Evolutionary conservation across 345 rosid species (phyloP), one percentile per base, ranked within the genome.

Genomic region (Dipteronia dyeriana): DNA sequence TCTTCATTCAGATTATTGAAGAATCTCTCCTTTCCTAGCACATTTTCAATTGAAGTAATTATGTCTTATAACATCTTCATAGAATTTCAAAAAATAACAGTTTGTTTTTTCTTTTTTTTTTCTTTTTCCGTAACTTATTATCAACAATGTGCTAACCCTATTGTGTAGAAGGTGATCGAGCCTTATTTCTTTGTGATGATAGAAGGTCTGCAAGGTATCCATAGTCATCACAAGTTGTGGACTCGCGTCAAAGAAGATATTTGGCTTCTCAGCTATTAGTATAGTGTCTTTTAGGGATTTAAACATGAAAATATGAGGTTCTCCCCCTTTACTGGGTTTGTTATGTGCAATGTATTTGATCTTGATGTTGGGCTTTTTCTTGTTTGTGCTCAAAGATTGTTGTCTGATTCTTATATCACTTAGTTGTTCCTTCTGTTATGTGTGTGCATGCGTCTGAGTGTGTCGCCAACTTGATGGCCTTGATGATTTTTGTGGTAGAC

Each of bases 111-210:
- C 26, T 26, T 26, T 26, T 26, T 26, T 1, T 26, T 26, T 26
- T 53, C 51, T 59, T 34, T 34, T 53, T 66, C 39, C 41, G 14
- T 70, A 7, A 57, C 47, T 49, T 63, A 20, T 53, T 9, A 9
- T 22, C 23, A 67, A n/a, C 61, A 2, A 67, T 51, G 22, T 75
- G 73, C 86, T 81, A 81, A 81, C 78, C 23, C 34, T 65, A 71
- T 57, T 78, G 57, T 78, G 79, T 81, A 68, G 34, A 67, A 81
- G 84, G 20, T 84, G 82, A 73, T 79, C 86, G 78, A 84, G 80
- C 47, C 73, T 75, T 75, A 60, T 71, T 63, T 73, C 80, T 69
- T 73, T 80, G 84, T 54, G 79, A 68, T 75, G 81, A 59, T 76
- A 67, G 76, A 45, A 69, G 65, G 73, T 63, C 26, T 64, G 25